These are phyloP conservation scores for Naganishia liquefaciens DNA, from an alignment of 1,284 basidiomycete genomes.

Conservation along the genomic window DNA sequence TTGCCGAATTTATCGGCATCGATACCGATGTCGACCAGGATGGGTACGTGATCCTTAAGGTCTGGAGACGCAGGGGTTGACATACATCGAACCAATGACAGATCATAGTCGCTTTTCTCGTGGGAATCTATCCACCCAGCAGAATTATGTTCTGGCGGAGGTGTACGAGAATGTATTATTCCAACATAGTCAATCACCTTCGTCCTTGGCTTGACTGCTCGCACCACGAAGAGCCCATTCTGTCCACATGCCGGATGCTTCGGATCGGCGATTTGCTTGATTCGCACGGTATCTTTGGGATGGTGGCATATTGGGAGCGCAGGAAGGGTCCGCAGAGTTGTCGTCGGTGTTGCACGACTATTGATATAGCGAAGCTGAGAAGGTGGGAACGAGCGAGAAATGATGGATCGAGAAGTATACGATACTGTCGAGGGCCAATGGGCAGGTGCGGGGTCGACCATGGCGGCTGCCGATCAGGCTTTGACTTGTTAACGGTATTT, in stretches of 20 bases:
- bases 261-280: constrained; percentile 47
- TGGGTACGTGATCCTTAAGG: constrained; percentile 26
- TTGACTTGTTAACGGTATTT: too few species aligned
- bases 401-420: constrained; percentile 15
- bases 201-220: constrained; percentile 66
- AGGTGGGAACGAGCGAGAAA: constrained; percentile 32
- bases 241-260: constrained; percentile 79
- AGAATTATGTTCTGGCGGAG: neutral
- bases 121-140: constrained; percentile 31
- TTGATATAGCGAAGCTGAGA: constrained; percentile 20
- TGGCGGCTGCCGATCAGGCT: neutral
- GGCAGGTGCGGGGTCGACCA: neutral
- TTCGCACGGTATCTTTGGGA: constrained; percentile 37
- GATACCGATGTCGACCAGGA: constrained; percentile 51
- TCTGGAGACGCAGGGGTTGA: constrained; percentile 38
- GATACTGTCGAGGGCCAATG: constrained; percentile 10
- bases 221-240: constrained; percentile 73
- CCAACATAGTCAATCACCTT: constrained; percentile 81
- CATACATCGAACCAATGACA: constrained; percentile 67
- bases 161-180: constrained; percentile 52
- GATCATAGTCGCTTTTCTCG: constrained; percentile 69
- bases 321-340: constrained; percentile 21
- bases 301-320: constrained; percentile 38
- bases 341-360: constrained; percentile 3
- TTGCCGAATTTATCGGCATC: constrained; percentile 78